Percentiles rank a stretch among this genome's conserved stretches.
These are phyloP conservation scores for Xylariaceae sp. DNA, from an alignment of 2,329 filamentous ascomycete species.

Conservation along the genomic window DNA sequence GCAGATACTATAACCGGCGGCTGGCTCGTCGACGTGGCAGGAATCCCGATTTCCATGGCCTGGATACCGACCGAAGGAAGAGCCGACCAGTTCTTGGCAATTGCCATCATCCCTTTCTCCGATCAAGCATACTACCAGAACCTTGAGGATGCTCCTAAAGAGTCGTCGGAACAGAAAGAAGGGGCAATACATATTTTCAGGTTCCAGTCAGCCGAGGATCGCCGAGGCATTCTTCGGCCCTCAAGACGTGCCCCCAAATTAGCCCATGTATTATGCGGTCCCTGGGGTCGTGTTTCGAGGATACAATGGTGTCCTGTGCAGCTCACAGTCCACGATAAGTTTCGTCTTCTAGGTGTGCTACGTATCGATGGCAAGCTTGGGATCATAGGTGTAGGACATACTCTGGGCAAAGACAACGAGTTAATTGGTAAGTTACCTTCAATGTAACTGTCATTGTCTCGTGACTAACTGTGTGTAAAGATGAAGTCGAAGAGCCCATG, in stretches of 20 bases:
- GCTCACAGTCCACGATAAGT: constrained; percentile 26
- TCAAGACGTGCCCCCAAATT: constrained; percentile 36
- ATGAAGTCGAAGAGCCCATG: constrained; percentile 40
- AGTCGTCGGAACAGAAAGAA: constrained; percentile 35
- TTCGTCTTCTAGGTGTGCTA: constrained; percentile 44
- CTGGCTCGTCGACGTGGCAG: constrained; percentile 51
- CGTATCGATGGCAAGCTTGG: constrained; percentile 47
- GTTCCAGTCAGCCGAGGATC: constrained; percentile 33
- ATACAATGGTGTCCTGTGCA: constrained; percentile 50
- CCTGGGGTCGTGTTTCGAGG: constrained; percentile 45
- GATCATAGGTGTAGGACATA: constrained; percentile 39
- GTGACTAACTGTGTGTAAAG: constrained; percentile 33
- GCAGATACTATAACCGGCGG: constrained; percentile 30
- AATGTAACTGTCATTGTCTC: neutral
- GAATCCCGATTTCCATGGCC: constrained; percentile 46
- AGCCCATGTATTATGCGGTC: constrained; percentile 41
- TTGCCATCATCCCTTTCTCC: constrained; percentile 45
- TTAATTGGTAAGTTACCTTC: constrained; percentile 37
- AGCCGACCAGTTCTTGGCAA: constrained; percentile 44
- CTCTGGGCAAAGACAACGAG: constrained; percentile 22
- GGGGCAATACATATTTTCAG: constrained; percentile 51
- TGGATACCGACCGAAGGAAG: constrained; percentile 43
- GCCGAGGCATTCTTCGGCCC: constrained; percentile 32
- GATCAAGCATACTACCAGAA: constrained; percentile 43
- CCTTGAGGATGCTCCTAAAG: constrained; percentile 34